Conservation (phyloP, 495 filamentous ascomycete genomes). For the Tetracladium marchalianum region DNA sequence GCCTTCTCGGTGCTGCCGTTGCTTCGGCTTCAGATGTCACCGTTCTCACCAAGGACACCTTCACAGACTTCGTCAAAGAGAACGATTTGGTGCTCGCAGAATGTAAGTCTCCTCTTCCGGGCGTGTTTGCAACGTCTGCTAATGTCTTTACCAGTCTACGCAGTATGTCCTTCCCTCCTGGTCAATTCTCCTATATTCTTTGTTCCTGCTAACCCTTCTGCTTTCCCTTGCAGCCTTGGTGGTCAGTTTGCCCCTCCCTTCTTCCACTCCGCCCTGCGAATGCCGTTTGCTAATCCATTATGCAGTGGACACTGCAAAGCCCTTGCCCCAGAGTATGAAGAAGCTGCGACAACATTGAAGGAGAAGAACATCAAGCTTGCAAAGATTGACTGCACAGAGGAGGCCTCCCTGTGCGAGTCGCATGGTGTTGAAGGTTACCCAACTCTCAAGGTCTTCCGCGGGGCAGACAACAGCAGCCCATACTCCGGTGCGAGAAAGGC, state of each 20-base stretch:
- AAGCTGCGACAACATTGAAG: slow-evolving; percentile 88
- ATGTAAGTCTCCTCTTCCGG: slow-evolving; percentile 40
- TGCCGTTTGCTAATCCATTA: slow-evolving; percentile 18
- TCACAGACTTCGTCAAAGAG: slow-evolving; percentile 72
- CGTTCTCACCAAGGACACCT: slow-evolving; percentile 75
- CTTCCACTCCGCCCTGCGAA: slow-evolving; percentile 57
- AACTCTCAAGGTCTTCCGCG: slow-evolving; percentile 98
- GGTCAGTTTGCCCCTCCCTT: slow-evolving; percentile 6
- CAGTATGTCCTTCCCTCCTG: slow-evolving; percentile 14
- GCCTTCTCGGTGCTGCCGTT: slow-evolving; percentile 49
- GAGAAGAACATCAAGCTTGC: slow-evolving; percentile 86
- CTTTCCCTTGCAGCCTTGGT: slow-evolving; percentile 16
- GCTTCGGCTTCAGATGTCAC: slow-evolving; percentile 67
- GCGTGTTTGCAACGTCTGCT: slow-evolving; percentile 6
- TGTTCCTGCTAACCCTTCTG: slow-evolving; percentile 13
- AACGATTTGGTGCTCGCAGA: slow-evolving; percentile 76
- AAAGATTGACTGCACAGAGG: slow-evolving; percentile 95
- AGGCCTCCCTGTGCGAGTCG: slow-evolving; percentile 80
- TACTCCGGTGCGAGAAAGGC: slow-evolving; percentile 89
- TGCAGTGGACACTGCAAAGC: slow-evolving; percentile 70
- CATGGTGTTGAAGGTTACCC: slow-evolving; percentile 95
- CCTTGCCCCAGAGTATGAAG: slow-evolving; percentile 75
- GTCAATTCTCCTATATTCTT: slow-evolving; percentile 6
- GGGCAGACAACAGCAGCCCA: slow-evolving; percentile 67
- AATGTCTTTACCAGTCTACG: slow-evolving; percentile 17